These are phyloP conservation scores for Zymoseptoria passerinii DNA, from an alignment of 2,329 filamentous ascomycete genomes.

Conservation along the genomic window DNA sequence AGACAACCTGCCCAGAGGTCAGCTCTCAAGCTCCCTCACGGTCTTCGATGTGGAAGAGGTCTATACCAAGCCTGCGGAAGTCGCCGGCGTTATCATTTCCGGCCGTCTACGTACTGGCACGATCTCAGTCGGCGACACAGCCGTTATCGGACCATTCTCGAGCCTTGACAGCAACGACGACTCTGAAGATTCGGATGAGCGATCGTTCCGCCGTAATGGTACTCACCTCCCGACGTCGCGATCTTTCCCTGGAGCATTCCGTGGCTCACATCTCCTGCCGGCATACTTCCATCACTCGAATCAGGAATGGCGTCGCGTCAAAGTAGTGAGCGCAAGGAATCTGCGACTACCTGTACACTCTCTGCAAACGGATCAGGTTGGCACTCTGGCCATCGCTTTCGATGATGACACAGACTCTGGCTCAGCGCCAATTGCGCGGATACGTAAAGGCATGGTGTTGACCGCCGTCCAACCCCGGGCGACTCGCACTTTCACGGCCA, in stretches of 20 bases:
- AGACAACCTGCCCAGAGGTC: neutral
- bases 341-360: conserved; percentile 72
- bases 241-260: conserved; percentile 42
- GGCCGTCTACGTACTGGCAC: conserved; percentile 74
- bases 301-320: conserved; percentile 71
- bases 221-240: conserved; percentile 34
- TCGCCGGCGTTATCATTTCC: conserved; percentile 56
- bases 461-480: conserved; percentile 51
- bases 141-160: conserved; percentile 66
- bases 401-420: conserved; percentile 29
- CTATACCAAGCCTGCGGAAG: conserved; percentile 53
- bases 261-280: conserved; percentile 19
- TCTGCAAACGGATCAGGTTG: conserved; percentile 73
- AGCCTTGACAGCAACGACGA: conserved; percentile 25
- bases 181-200: conserved; percentile 30
- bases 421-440: conserved; percentile 30
- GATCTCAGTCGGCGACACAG: conserved; percentile 66
- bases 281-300: conserved; percentile 20
- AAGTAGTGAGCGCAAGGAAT: conserved; percentile 79
- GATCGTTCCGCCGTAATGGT: conserved; percentile 18
- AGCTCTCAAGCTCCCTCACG: conserved; percentile 17
- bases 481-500: conserved; percentile 47
- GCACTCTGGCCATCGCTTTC: conserved; percentile 70
- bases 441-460: conserved; percentile 76
- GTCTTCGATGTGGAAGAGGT: conserved; percentile 89